Base-by-base conservation (phyloP, 768 basidiomycete species). In the Gyrodon lividus region DNA sequence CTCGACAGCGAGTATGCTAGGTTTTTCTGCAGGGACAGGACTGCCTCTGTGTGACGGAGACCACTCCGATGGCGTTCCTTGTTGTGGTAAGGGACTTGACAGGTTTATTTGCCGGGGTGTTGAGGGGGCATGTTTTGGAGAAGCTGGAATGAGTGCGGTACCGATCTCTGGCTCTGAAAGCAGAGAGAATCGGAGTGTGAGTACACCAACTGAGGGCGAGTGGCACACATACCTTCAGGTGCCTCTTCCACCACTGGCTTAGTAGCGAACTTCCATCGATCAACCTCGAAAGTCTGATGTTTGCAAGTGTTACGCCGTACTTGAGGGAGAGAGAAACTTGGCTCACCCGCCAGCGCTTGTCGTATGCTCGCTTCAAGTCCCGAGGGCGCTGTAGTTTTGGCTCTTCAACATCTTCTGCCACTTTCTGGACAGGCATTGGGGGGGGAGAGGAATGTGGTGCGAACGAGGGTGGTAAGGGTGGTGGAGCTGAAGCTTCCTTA, bases 31-130 rank as follows among this genome's bases (percentile, higher is more conserved):
- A 40, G 43, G 23, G 34, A 44, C 14, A 4, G 60, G 51, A 47
- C 57, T 69, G 6, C 62, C 60, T 17, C 55, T 56, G 9, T 50
- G 43, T 9, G 69, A 69, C 30, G 41, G 48, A 8, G 69, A 64
- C 67, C 67, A 69, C 23, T 67, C 48, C n/a, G 69, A 56, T n/a
- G 67, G 69, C 5, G 67, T 69, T 26, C 59, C 64, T 55, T 59
- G 60, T 12, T 16, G 46, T 37, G 12, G 56, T 12, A 20, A 26
- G n/a, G 55, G 33, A 20, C 48, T 28, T 8, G 50, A 52, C 6
- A 55, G 48, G 22, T 53, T 50, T n/a, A 52, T 57, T 30, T 47
- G 56, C 33, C 14, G 38, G 26, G 30, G 51, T 26, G 52, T n/a
- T 5, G 35, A 24, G 24, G 31, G 17, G 31, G 4, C 9, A 16